These are phyloP conservation scores for Anthoceros angustus DNA, from an alignment of 225 moss, liverwort and hornwort genomes.

Conservation along the genomic window DNA sequence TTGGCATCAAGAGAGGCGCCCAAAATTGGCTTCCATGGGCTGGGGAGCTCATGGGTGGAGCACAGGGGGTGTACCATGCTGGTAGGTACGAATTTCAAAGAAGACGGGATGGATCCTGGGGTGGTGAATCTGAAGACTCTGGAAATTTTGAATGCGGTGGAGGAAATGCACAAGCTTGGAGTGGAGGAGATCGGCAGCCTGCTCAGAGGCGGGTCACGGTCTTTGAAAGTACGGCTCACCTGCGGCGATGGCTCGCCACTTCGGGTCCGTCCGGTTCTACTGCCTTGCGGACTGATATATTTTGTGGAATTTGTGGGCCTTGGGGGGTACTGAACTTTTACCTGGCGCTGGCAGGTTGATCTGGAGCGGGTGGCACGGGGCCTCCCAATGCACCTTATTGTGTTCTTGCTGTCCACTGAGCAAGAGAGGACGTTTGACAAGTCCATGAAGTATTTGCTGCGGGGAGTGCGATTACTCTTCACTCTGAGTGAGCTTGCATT, in stretches of 20 bases:
- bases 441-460: slow-evolving; percentile 41
- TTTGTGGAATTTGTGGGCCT: slow-evolving; percentile 6
- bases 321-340: not conserved
- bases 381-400: slow-evolving; percentile 91
- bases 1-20: too few relatives aligned
- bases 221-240: slow-evolving; percentile 47
- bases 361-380: slow-evolving; percentile 81
- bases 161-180: slow-evolving; percentile 82
- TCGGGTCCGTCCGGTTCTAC: slow-evolving; percentile 35
- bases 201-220: slow-evolving; percentile 1
- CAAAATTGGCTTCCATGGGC: too few relatives aligned
- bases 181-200: slow-evolving; percentile 42
- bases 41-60: too few relatives aligned
- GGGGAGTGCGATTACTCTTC: slow-evolving; percentile 91
- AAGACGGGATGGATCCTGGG: not conserved
- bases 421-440: slow-evolving; percentile 56
- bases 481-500: slow-evolving; percentile 88
- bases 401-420: slow-evolving; percentile 65
- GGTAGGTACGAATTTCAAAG: not conserved
- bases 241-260: slow-evolving; percentile 65
- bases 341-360: slow-evolving; percentile 46
- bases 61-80: too few relatives aligned
- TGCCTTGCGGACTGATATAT: slow-evolving; percentile 4
- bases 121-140: slow-evolving; percentile 10
- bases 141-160: slow-evolving; percentile 82